Conservation (phyloP, 371 early-diverging fungal species). For the Rhizomucor miehei region DNA sequence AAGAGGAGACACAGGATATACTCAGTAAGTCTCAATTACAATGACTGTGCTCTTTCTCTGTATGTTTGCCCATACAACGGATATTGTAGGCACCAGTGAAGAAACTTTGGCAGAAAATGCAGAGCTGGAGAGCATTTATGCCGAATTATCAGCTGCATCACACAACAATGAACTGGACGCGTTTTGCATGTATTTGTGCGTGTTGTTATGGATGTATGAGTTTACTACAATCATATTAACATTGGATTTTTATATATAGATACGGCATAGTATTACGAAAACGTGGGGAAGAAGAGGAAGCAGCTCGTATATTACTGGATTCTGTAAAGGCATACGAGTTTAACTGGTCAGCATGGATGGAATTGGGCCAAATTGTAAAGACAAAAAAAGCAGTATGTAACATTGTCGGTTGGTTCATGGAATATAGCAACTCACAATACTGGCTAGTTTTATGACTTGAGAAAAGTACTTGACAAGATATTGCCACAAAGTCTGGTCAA, state of each 20-base stretch:
- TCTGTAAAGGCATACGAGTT: conserved; percentile 71
- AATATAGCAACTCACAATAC: neutral
- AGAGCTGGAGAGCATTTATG: conserved; percentile 44
- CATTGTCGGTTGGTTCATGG: conserved; percentile 1
- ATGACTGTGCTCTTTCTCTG: neutral
- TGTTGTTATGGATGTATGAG: too few relatives aligned
- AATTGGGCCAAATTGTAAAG: conserved; percentile 57
- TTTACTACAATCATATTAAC: too few relatives aligned
- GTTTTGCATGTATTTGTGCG: conserved; percentile 69
- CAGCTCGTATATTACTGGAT: conserved; percentile 56
- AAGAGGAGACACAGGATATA: conserved; percentile 57
- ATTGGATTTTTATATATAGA: conserved; percentile 14
- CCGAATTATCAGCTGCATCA: conserved; percentile 46
- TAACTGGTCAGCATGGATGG: conserved; percentile 94
- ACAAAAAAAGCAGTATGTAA: conserved; percentile 40
- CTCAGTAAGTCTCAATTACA: conserved; percentile 27
- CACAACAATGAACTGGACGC: conserved; percentile 52
- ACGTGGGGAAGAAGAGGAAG: conserved; percentile 43
- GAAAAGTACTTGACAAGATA: conserved; percentile 19
- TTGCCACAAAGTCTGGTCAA: conserved; percentile 52
- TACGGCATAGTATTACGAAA: conserved; percentile 56
- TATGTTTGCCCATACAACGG: too few relatives aligned
- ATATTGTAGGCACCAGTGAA: conserved; percentile 46
- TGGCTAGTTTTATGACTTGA: conserved; percentile 22
- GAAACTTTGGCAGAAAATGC: conserved; percentile 41